Base-by-base conservation (phyloP, 208 protist species). In the Wallacemonas collosoma region DNA sequence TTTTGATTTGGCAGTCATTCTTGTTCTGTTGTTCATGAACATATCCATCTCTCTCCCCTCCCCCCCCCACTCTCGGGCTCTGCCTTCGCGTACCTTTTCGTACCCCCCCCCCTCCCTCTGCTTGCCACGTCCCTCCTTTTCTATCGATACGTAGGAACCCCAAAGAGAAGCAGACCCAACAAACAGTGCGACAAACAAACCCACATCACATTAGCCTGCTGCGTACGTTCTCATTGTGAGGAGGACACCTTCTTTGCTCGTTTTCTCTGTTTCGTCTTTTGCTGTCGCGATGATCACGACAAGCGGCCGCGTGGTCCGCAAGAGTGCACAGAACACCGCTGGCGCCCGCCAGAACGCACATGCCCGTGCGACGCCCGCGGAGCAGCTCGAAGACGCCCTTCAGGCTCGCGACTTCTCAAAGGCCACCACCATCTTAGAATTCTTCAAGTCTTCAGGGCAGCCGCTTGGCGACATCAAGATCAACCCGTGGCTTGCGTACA, bases 401-500 rank as follows among this genome's bases (percentile, higher is more conserved):
- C 88, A 93, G 79, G 68, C 82, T 0, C 86, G 93, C 47, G 93
- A 97, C 78, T 97, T 97, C 68, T 91, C 89, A 14, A 94, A 94
- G 72, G 90, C 93, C 7, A 92, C 86, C 9, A 94, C 93, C 47
- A 92, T 97, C 61, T 62, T 97, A 26, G 90, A 97, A 66, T 97
- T 97, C 64, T 95, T 91, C 90, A 97, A 95, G 74, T 81, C 77
- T 15, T 84, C 77, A 35, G 90, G 87, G 12, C 85, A 92, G 58
- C 71, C 77, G 44, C 82, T 95, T 39, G 93, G 88, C n/a, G 80
- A 90, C 55, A 68, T 93, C n/a, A 56, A 75, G 4, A 87, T 97
- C 48, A 93, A 93, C 68, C 75, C 87, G 43, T 99, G 97, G 98
- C 76, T 99, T 43, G 94, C 89, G 1, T 99, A 99, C 75, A 91